Evolutionary conservation across 2,329 filamentous ascomycete genomes (phyloP), one percentile per base, ranked within the genome.

Genomic region (Lomentospora prolificans): DNA sequence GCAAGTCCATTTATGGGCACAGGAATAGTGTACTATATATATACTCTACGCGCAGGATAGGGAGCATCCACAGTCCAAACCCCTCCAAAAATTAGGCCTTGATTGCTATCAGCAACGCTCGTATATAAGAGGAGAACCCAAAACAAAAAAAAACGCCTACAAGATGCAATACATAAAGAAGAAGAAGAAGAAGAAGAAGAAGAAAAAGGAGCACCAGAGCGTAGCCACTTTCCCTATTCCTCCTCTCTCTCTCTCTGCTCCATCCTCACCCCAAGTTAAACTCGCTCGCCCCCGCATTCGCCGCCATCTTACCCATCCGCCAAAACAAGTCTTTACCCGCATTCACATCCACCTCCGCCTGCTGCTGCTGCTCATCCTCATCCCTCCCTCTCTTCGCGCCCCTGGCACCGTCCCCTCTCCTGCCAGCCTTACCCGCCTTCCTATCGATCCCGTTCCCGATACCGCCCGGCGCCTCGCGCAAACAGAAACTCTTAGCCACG

Each of bases 401-500:
- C 67, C 60, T 69, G 67, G 51, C 68, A 65, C 57, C 57, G 62
- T 56, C 27, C 56, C 59, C 55, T 12, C 65, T 64, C 59, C 67
- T 71, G 57, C 65, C 66, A 36, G 66, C 64, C 50, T 69, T 68
- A 50, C 64, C 62, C 63, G 72, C 65, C 69, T 74, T 70, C 64
- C 71, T 67, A 66, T 77, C 61, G 70, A 80, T 67, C 8, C 79
- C 78, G 2, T 75, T 76, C 31, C 84, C 84, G 55, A 99, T 95
- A 52, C 88, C 87, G 4, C 87, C 87, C 0, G 94, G 94, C 30
- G 89, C 84, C 68, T 99, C 94, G 60, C 95, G 80, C 61, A 99
- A 73, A 1, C 85, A 94, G 67, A 95, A 99, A 25, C 87, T 89
- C 75, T 99, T 99, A 6, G 92, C 92, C 61, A 94, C 75, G 75